Conservation (phyloP, 148 eudicot genomes). For the Mesembryanthemum crystallinum region DNA sequence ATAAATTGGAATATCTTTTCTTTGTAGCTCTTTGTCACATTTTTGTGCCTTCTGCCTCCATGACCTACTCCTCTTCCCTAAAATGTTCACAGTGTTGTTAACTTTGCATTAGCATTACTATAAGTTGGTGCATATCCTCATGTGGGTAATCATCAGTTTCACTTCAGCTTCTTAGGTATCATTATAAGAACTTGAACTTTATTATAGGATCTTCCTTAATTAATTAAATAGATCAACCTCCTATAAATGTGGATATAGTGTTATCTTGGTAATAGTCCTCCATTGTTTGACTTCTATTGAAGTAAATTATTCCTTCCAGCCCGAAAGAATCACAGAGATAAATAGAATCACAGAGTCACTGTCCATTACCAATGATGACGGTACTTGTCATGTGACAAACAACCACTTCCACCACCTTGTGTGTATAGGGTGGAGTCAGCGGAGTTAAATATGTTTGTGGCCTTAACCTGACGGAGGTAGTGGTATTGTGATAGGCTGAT, state of each 20-base stretch:
- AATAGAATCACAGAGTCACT: too few species aligned
- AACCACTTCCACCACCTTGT: too few species aligned
- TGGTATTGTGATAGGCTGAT: too few species aligned
- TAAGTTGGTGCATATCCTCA: not conserved
- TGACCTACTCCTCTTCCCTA: not conserved
- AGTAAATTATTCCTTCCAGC: too few species aligned
- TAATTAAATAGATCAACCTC: not conserved
- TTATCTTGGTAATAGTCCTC: not conserved
- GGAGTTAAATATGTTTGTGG: too few species aligned
- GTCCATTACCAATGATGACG: too few species aligned
- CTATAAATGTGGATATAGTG: not conserved
- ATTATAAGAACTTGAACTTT: not conserved
- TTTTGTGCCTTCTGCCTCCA: slow-evolving; percentile 3
- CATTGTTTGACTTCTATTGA: not conserved
- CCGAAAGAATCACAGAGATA: too few species aligned
- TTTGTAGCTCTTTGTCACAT: not conserved
- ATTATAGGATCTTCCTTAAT: not conserved
- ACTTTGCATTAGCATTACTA: not conserved
- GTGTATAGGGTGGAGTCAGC: too few species aligned
- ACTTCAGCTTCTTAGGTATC: not conserved
- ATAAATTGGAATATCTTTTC: not conserved
- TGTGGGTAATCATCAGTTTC: not conserved
- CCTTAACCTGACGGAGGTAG: too few species aligned
- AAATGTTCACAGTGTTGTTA: not conserved
- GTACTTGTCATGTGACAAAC: too few species aligned